Evolutionary conservation across 2,329 filamentous ascomycete species (phyloP), one percentile per base, ranked within the genome.

Genomic region (Aspergillus latus): DNA sequence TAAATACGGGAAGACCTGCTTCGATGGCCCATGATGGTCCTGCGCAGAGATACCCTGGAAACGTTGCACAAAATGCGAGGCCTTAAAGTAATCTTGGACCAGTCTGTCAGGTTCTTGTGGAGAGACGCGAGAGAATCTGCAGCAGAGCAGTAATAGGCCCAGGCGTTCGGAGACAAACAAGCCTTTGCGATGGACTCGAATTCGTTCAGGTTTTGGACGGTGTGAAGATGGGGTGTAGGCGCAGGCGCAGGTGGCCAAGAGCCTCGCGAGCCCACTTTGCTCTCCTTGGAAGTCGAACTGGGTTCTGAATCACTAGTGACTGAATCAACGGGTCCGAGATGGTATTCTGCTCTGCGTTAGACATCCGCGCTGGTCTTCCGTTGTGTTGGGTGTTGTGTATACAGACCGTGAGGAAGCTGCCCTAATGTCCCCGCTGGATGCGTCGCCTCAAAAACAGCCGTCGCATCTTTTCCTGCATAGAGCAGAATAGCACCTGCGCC

Each of bases 121-220:
- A 79, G 77, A 44, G 85, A 82, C 30, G 86, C 83, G 5, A 82
- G 62, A 79, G 79, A 86, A 2, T 84, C 88, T 5, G 44, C 28
- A 8, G 44, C 28, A 13, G 44, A 47, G 29, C 7, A 8, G 15
- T 47, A 47, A 65, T 88, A 89, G 0, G 86, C 86, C 83, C 84
- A 88, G 10, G 85, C 82, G 64, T 88, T 88, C 16, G 80, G 78
- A 4, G 78, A 77, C 46, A 86, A 77, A 4, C 79, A 80, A 21
- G 74, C 73, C n/a, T 78, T 77, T 2, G 86, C 85, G 58, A 85
- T 29, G 7, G 13, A 5, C n/a, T 47, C 44, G 13, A 47, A 47
- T 7, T 47, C 44, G 9, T 32, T 26, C 5, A 43, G 16, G 40
- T 39, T 39, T 39, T 39, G 37, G 11, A 39, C 5, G 37, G 37